Percentiles rank a stretch among this genome's conserved stretches.
Conservation (phyloP, 2,329 filamentous ascomycete genomes). For the Neonectria faginata region DNA sequence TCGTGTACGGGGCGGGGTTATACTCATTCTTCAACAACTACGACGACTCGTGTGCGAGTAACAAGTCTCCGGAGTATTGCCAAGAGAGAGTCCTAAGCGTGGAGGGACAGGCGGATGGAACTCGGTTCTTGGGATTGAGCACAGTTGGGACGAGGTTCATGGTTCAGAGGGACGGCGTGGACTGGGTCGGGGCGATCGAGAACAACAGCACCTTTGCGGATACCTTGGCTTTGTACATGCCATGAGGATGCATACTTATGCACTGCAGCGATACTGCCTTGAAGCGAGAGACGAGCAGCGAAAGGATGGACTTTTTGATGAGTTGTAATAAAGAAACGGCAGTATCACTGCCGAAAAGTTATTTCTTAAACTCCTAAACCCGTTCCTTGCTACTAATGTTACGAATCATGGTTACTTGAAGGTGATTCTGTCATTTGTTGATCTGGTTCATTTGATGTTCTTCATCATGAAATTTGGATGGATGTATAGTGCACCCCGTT, state of each 20-base stretch:
- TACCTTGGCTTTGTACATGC: constrained; percentile 44
- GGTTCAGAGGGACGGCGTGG: constrained; percentile 41
- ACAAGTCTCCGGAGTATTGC: constrained; percentile 56
- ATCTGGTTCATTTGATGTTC: neutral
- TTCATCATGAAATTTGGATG: neutral
- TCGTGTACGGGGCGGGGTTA: constrained; percentile 72
- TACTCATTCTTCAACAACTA: constrained; percentile 79
- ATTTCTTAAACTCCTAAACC: constrained; percentile 23
- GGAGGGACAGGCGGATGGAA: constrained; percentile 32
- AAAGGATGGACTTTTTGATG: constrained; percentile 1
- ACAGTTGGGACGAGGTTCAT: constrained; percentile 46
- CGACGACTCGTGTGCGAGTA: constrained; percentile 59
- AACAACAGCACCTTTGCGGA: constrained; percentile 50
- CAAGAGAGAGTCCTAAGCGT: constrained; percentile 58
- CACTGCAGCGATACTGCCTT: neutral
- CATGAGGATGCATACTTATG: constrained; percentile 29
- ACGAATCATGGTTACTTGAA: neutral
- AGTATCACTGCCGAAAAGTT: neutral
- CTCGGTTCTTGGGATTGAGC: constrained; percentile 45
- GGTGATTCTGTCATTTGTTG: neutral
- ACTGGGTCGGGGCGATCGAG: constrained; percentile 35
- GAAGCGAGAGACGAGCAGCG: neutral
- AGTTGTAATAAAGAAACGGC: neutral
- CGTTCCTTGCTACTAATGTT: neutral
- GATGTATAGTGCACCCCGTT: neutral